Evolutionary conservation across 352 stramenopile genomes (phyloP), one percentile per base, ranked within the genome.

Genomic region (Globisporangium perplexum): DNA sequence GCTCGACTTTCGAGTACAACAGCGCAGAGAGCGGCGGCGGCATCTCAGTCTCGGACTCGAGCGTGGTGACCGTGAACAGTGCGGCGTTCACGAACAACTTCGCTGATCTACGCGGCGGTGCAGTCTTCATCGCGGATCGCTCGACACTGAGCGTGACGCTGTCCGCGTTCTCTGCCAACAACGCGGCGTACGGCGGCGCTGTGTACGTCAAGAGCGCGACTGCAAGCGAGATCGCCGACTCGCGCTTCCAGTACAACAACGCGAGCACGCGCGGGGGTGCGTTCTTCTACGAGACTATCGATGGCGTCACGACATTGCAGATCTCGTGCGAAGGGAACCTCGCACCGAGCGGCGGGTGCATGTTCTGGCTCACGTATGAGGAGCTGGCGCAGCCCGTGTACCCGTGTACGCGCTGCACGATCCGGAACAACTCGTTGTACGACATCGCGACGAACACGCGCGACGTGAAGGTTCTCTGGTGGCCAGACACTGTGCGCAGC

Each of bases 391-490:
- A 42, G 3, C 53, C 63, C 1, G 35, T 71, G 1, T 56, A 75
- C 18, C 72, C 73, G 11, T 89, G 75, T 24, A 53, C 18, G 0
- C 39, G 53, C 10, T 87, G 75, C 24, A 47, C 14, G 0, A 72
- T 86, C 58, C 24, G 49, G 23, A 65, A 67, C 30, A 89, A 89
- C 53, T 41, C 58, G 20, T 36, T 78, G 1, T 89, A 89, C 47
- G 56, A 84, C 26, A 64, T 72, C 15, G 67, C 77, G 35, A 89
- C 77, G 6, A 89, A 89, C 55, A 83, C 77, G 1, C 60, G 74
- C 8, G 58, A 72, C 14, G 73, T 86, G 5, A 54, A 69, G 8
- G 61, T 80, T 6, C 57, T 79, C 49, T 89, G 77, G 77, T 89
- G 77, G 77, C 77, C 77, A 10, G 30, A 45, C 0, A 74, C 66